Conservation (phyloP, 257 asterid species). For the Marsdenia floribunda region DNA sequence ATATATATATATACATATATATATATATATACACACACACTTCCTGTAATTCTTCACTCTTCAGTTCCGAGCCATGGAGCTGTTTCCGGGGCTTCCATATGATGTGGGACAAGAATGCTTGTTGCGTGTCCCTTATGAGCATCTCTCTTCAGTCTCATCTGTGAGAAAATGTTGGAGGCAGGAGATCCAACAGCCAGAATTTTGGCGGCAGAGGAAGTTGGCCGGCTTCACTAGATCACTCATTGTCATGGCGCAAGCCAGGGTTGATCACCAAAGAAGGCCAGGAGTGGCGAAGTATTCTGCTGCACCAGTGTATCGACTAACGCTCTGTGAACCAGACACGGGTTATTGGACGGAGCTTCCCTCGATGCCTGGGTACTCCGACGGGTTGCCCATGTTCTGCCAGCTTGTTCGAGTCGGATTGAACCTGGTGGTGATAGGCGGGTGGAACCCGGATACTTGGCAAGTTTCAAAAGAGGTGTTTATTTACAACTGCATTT, state of each 20-base stretch:
- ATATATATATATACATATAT: too few species aligned
- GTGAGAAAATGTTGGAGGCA: slow-evolving; percentile 55
- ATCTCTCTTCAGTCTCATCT: slow-evolving; percentile 43
- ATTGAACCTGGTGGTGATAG: slow-evolving; percentile 51
- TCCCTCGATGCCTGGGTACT: slow-evolving; percentile 41
- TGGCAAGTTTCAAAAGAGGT: slow-evolving; percentile 45
- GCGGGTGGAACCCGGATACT: slow-evolving; percentile 62
- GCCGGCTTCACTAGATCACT: slow-evolving; percentile 32
- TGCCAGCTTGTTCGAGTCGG: slow-evolving; percentile 62
- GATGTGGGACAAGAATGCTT: slow-evolving; percentile 62
- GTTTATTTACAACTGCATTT: slow-evolving; percentile 37
- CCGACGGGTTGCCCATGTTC: slow-evolving; percentile 63
- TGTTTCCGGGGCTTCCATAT: slow-evolving; percentile 43
- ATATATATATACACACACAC: too few species aligned
- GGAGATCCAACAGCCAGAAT: slow-evolving; percentile 44
- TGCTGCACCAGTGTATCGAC: slow-evolving; percentile 36
- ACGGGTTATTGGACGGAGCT: slow-evolving; percentile 54
- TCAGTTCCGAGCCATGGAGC: slow-evolving; percentile 13
- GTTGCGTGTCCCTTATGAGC: slow-evolving; percentile 38
- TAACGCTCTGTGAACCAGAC: slow-evolving; percentile 61
- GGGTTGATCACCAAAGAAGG: slow-evolving; percentile 23
- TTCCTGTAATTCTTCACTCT: background rate
- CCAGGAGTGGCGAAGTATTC: slow-evolving; percentile 7
- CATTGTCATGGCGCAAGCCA: slow-evolving; percentile 41
- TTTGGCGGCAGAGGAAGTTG: slow-evolving; percentile 42